Base-by-base conservation (phyloP, 192 early-diverging fungal species). In the Ambispora gerdemannii region DNA sequence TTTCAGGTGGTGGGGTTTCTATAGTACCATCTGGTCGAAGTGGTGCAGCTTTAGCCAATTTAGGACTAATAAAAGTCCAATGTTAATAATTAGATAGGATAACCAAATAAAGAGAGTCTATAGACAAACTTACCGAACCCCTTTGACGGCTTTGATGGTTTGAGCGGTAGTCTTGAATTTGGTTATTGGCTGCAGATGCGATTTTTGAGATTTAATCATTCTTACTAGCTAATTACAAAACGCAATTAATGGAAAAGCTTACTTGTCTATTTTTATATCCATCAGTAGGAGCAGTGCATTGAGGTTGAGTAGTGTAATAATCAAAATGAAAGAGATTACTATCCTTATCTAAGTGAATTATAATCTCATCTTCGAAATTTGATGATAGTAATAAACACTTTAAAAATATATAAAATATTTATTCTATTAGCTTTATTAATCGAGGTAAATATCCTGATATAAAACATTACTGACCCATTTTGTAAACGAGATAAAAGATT, bases 321-420 rank as follows among this genome's bases (percentile, higher is more conserved):
- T 70, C 68, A 70, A 70, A 70, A 49, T 70, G 68, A 43, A 59
- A 70, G 3, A 47, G 3, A 10, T 59, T 47, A 19, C 55, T 55
- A 33, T 56, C 17, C 22, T 31, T 36, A n/a, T 70, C 35, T 15
- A 70, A 49, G n/a, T 70, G 68, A 25, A 70, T 59, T 38, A 70
- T 70, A 38, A 70, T 70, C 20, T 59, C 38, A 59, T 70, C 68
- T 38, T 70, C 68, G 31, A 70, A 59, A 31, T 70, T 70, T 8
- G 68, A 70, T 31, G 68, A 58, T 60, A 49, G 24, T 59, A 70
- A 31, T 8, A 70, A 32, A 28, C 68, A 70, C 56, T 67, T 34
- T 36, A 63, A 4, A 50, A 50, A 31, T 50, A n/a, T n/a, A n/a
- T n/a, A n/a, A n/a, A n/a, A n/a, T n/a, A n/a, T n/a, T n/a, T n/a